Evolutionary conservation across 768 basidiomycete species (phyloP).

Genomic region (Rhodotorula babjevae): DNA sequence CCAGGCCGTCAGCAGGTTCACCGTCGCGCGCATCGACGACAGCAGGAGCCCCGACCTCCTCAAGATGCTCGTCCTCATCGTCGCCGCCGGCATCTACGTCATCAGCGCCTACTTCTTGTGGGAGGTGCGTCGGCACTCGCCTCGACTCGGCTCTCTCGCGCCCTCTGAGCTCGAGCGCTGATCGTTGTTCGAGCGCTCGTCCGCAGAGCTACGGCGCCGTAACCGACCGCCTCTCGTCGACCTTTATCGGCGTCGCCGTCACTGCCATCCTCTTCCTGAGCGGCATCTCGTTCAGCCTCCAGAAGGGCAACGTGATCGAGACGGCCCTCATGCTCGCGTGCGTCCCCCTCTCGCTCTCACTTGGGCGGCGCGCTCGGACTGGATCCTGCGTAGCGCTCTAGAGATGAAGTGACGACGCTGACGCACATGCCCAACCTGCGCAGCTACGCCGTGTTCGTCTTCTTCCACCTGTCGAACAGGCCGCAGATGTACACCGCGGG

Average conservation of each 20-base stretch:
- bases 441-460: slow-evolving; percentile 43
- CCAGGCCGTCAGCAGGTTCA: slow-evolving; percentile 33
- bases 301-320: slow-evolving; percentile 43
- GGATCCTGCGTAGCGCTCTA: too few species aligned
- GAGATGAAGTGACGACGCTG: too few species aligned
- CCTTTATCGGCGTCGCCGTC: slow-evolving; percentile 42
- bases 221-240: slow-evolving; percentile 37
- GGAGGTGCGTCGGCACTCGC: slow-evolving; percentile 15
- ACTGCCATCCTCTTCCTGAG: slow-evolving; percentile 41
- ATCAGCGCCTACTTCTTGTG: slow-evolving; percentile 35
- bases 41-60: slow-evolving; percentile 26
- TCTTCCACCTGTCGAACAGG: slow-evolving; percentile 41
- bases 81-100: slow-evolving; percentile 37
- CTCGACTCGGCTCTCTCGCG: too few species aligned
- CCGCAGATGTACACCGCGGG: slow-evolving; percentile 37
- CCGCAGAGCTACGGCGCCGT: slow-evolving; percentile 40
- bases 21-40: slow-evolving; percentile 33
- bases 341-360: background rate
- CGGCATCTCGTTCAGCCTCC: slow-evolving; percentile 41
- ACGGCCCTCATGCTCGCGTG: slow-evolving; percentile 41
- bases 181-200: background rate
- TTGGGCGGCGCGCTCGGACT: too few species aligned
- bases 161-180: too few species aligned
- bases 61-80: slow-evolving; percentile 34
- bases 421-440: too few species aligned